Percentiles rank a stretch among this genome's conserved stretches.
These are phyloP conservation scores for Metschnikowia vanudenii DNA, from an alignment of 805 yeast genomes.

Conservation along the genomic window DNA sequence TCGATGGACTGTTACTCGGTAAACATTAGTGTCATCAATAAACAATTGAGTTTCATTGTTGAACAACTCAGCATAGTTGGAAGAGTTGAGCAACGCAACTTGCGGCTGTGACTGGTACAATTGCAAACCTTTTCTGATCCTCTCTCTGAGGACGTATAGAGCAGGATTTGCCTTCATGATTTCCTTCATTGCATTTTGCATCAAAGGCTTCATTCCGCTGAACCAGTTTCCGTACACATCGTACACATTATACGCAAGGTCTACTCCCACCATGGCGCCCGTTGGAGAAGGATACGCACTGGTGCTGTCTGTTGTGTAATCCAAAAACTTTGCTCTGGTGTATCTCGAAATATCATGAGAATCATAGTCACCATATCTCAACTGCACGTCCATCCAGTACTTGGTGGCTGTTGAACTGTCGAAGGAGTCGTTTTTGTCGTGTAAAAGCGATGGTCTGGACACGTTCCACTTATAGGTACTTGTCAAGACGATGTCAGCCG, in stretches of 20 bases:
- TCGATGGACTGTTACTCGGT: conserved; percentile 86
- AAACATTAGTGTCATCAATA: conserved; percentile 92
- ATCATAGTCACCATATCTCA: conserved; percentile 95
- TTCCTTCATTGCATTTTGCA: conserved; percentile 89
- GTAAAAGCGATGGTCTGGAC: conserved; percentile 74
- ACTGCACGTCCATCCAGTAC: conserved; percentile 93
- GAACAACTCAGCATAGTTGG: conserved; percentile 87
- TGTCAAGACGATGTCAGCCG: conserved; percentile 82
- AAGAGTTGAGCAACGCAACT: conserved; percentile 84
- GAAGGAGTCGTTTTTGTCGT: conserved; percentile 65
- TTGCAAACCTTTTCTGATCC: conserved; percentile 91
- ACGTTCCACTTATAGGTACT: conserved; percentile 82
- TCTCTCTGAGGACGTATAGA: conserved; percentile 82
- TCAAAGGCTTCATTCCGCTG: conserved; percentile 85
- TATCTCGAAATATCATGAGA: conserved; percentile 95
- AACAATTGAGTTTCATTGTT: conserved; percentile 80
- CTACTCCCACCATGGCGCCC: conserved; percentile 87
- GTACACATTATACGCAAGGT: conserved; percentile 91
- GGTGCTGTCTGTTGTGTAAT: conserved; percentile 84
- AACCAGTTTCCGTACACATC: conserved; percentile 98
- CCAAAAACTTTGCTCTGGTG: conserved; percentile 87
- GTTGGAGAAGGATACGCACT: conserved; percentile 91
- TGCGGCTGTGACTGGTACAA: conserved; percentile 91
- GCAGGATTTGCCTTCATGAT: conserved; percentile 96
- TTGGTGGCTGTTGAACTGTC: conserved; percentile 61